Evolutionary conservation across 805 yeast genomes (phyloP).

Genomic region (Schwanniomyces sp.): DNA sequence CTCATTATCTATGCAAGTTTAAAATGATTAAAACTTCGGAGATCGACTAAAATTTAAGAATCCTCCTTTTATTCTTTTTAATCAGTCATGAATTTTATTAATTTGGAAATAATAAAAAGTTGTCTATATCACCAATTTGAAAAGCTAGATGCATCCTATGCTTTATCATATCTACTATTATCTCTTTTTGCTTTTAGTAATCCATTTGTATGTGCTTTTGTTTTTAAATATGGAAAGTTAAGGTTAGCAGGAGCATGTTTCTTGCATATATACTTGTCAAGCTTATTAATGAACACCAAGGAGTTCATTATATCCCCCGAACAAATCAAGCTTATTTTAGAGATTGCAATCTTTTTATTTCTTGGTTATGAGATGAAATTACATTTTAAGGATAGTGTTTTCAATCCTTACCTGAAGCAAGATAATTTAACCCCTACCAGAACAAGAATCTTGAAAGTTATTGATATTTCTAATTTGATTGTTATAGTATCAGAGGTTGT

Average conservation of each 20-base stretch:
- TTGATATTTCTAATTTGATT: neutral
- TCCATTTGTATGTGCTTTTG: neutral
- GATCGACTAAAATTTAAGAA: neutral
- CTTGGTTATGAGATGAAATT: neutral
- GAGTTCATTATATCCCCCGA: neutral
- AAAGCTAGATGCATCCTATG: neutral
- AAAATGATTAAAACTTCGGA: neutral
- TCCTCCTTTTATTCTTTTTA: neutral
- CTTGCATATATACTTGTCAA: neutral
- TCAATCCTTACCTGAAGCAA: neutral
- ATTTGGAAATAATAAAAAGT: neutral
- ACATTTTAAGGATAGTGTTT: neutral
- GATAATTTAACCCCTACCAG: neutral
- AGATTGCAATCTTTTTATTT: neutral
- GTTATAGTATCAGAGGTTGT: neutral
- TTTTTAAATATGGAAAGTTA: neutral
- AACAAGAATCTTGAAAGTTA: neutral
- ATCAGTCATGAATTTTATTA: neutral
- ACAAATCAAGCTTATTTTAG: neutral
- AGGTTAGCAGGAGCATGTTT: neutral
- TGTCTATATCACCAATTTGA: neutral
- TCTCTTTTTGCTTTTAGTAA: neutral
- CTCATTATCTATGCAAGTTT: no score
- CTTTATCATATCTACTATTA: neutral
- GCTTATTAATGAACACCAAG: neutral